Conservation (phyloP, 495 filamentous ascomycete species). For the Oidiodendron maius region DNA sequence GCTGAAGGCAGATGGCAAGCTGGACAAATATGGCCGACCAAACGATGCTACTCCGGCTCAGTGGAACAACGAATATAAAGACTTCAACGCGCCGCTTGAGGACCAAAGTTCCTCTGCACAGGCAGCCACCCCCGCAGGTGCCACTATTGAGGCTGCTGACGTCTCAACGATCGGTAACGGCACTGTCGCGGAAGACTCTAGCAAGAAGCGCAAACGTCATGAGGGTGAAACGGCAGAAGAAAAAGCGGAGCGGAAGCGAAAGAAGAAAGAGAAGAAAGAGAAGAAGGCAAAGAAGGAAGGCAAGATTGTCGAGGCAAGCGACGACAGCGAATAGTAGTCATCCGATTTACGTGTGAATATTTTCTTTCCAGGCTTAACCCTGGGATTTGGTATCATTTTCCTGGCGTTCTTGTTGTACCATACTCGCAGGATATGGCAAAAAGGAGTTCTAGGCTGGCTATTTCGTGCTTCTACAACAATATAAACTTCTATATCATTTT, state of each 20-base stretch:
- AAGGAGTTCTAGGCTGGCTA: slow-evolving; percentile 15
- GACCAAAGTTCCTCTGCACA: slow-evolving; percentile 30
- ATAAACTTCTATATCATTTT: neutral
- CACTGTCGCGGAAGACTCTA: slow-evolving; percentile 33
- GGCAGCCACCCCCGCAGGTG: slow-evolving; percentile 25
- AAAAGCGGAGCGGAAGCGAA: slow-evolving; percentile 43
- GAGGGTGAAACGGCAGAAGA: slow-evolving; percentile 75
- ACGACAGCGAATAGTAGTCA: slow-evolving; percentile 47
- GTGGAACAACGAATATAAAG: slow-evolving; percentile 86
- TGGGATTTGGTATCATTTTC: slow-evolving; percentile 7
- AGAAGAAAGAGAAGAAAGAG: slow-evolving; percentile 64
- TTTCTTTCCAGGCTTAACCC: no score
- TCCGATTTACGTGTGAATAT: neutral
- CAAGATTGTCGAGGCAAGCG: slow-evolving; percentile 48
- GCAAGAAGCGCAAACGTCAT: slow-evolving; percentile 78
- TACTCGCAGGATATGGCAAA: slow-evolving; percentile 14
- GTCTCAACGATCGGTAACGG: slow-evolving; percentile 32
- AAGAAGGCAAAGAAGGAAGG: slow-evolving; percentile 50
- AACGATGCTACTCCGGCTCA: slow-evolving; percentile 89
- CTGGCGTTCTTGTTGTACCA: slow-evolving; percentile 21
- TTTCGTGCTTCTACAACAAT: slow-evolving; percentile 10
- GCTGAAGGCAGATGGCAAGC: slow-evolving; percentile 93
- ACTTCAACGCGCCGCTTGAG: slow-evolving; percentile 55
- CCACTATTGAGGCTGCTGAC: slow-evolving; percentile 32
- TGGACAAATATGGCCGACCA: slow-evolving; percentile 90